Base-by-base conservation (phyloP, 345 rosid species). In the Cardamine resedifolia region DNA sequence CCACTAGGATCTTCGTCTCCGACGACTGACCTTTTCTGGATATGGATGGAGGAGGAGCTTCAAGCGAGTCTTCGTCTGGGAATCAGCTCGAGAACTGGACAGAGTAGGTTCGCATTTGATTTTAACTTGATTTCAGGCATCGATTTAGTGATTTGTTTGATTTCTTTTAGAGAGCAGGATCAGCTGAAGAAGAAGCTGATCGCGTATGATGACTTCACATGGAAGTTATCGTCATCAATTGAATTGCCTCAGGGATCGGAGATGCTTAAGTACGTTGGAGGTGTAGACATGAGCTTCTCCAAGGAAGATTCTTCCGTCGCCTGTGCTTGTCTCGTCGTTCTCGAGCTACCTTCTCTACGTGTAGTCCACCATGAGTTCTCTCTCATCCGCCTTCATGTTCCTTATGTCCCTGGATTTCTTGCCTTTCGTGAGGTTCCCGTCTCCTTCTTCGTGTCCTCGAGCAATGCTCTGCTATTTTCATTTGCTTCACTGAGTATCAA, bases 241-340 rank as follows among this genome's bases (percentile, higher is more conserved):
- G 80, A 58, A 9, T 16, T 36, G 0, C 2, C 52, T 23, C 74
- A 52, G 30, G 77, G 64, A 63, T 66, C 66, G 21, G 80, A 75
- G 41, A 67, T 50, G 19, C 81, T 91, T 76, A 87, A 72, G 81
- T 89, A 84, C 77, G 84, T 94, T n/a, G 98, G 96, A 12, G 97
- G 99, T 28, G 96, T 88, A 3, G 99, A 95, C 67, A 79, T 94
- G 74, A 91, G 96, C 85, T 91, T 83, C 83, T 79, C 84, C 18
- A 91, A 85, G 81, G 85, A 91, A 39, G 89, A 87, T 23, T 74
- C 87, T 2, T 85, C 88, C 0, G 31, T 85, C 69, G 99, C 93
- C 0, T 91, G 91, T 58, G 96, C 85, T 31, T 77, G 86, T 47
- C 85, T 95, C 43, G 93, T 91, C 53, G 91, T 91, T 67, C 78